Conservation (phyloP, 2,329 filamentous ascomycete species). For the Dactylella cylindrospora region DNA sequence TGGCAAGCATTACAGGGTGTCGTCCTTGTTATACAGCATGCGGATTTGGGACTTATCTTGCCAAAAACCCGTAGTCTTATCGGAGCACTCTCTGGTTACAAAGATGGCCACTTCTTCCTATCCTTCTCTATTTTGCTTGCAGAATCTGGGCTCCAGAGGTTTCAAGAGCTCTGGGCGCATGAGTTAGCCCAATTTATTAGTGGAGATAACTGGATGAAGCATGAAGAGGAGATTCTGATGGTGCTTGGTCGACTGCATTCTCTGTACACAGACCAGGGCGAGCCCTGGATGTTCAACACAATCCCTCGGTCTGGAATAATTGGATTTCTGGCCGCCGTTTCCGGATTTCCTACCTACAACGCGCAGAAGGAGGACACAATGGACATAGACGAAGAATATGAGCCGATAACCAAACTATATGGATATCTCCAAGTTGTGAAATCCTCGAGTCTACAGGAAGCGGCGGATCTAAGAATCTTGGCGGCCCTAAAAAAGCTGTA, state of each 20-base stretch:
- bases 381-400: constrained; percentile 16
- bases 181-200: constrained; percentile 16
- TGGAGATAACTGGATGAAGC: constrained; percentile 5
- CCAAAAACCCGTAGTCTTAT: constrained; percentile 67
- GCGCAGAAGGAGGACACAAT: constrained; percentile 11
- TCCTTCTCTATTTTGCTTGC: constrained; percentile 81
- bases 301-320: constrained; percentile 9
- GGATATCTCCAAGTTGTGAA: constrained; percentile 21
- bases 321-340: constrained; percentile 1
- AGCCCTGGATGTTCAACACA: constrained; percentile 15
- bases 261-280: constrained; percentile 11
- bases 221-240: constrained; percentile 33
- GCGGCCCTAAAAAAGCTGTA: constrained; percentile 1
- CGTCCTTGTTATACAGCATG: constrained; percentile 53
- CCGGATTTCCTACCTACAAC: neutral
- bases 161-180: constrained; percentile 56
- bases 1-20: constrained; percentile 19
- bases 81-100: constrained; percentile 61
- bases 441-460: constrained; percentile 4
- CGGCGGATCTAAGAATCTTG: neutral
- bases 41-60: constrained; percentile 76
- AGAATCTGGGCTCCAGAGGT: constrained; percentile 70
- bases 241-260: constrained; percentile 10
- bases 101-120: constrained; percentile 61
- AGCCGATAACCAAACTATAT: constrained; percentile 12